Evolutionary conservation across 2,329 filamentous ascomycete species (phyloP).

Genomic region (Aplosporella prunicola): DNA sequence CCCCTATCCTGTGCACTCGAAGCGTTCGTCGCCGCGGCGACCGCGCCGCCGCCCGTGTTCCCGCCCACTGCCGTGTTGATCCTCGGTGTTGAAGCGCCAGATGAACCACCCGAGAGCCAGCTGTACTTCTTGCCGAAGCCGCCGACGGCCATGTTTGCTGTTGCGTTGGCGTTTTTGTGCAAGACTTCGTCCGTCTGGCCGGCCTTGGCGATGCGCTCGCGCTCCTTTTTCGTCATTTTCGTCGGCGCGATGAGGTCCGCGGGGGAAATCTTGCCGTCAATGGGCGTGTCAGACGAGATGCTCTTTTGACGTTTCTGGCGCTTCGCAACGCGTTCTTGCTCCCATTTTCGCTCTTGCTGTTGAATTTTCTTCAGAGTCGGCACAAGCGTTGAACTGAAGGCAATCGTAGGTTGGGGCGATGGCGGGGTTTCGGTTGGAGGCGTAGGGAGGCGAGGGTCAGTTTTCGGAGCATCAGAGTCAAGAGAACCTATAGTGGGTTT

Average conservation of each 20-base stretch:
- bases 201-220: conserved; percentile 62
- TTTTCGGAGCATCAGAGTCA: conserved; percentile 6
- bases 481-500: conserved; percentile 31
- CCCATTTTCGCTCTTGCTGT: conserved; percentile 5
- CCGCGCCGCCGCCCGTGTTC: conserved; percentile 10
- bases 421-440: conserved; percentile 39
- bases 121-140: conserved; percentile 60
- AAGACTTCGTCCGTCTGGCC: conserved; percentile 69
- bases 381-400: conserved; percentile 52
- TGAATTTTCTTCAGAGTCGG: conserved; percentile 56
- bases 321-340: conserved; percentile 36
- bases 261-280: conserved; percentile 15
- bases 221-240: conserved; percentile 76
- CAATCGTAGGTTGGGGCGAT: conserved; percentile 39
- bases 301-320: conserved; percentile 32
- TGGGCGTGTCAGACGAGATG: conserved; percentile 20
- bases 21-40: conserved; percentile 25
- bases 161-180: conserved; percentile 74
- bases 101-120: conserved; percentile 55
- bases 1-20: conserved; percentile 29
- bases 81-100: conserved; percentile 25
- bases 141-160: conserved; percentile 68
- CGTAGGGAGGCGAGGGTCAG: conserved; percentile 31
- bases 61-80: conserved; percentile 18
- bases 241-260: conserved; percentile 17